Evolutionary conservation across 2,329 filamentous ascomycete genomes (phyloP), one percentile per base, ranked within the genome.

Genomic region (Lachnellula subtilissima): DNA sequence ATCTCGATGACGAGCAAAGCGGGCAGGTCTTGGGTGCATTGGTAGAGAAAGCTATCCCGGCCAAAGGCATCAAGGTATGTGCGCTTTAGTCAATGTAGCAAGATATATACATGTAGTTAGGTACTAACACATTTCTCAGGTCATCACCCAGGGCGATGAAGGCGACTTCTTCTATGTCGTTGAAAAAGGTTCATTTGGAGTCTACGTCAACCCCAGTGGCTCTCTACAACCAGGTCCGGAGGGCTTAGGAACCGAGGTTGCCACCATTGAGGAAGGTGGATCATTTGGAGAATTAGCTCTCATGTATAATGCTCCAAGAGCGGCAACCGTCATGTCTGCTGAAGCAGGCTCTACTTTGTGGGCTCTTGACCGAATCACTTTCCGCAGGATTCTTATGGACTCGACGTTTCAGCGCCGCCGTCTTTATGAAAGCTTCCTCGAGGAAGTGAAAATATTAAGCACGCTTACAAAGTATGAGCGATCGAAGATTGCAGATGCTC

Each of bases 141-240:
- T 99, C 56, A 97, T 99, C 64, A 88, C 86, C 50, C 94, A 99
- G 76, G 94, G 94, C 54, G 94, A 97, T 68, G 87, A 92, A 0
- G 94, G 94, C 45, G 94, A 99, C 74, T 97, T 89, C 77, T 99
- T 99, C 76, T 99, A 99, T 72, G 86, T 99, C 25, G 91, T 97
- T 17, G 94, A 99, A 72, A 88, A 87, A 62, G 94, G 94, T 42
- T 80, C 80, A 22, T 97, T 97, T 68, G 91, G 96, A 66, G 87
- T 97, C 55, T 90, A 94, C 69, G 92, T 97, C 73, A 92, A 97
- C 71, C 72, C 80, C 12, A 81, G 81, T 9, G 93, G 94, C 58
- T 77, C 84, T 42, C 79, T 95, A 53, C 89, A 96, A 69, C 79
- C 91, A 7, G 93, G 93, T 0, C 78, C 82, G 0, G 85, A 92